Conservation (phyloP, 768 basidiomycete genomes). For the Suillus lakei region DNA sequence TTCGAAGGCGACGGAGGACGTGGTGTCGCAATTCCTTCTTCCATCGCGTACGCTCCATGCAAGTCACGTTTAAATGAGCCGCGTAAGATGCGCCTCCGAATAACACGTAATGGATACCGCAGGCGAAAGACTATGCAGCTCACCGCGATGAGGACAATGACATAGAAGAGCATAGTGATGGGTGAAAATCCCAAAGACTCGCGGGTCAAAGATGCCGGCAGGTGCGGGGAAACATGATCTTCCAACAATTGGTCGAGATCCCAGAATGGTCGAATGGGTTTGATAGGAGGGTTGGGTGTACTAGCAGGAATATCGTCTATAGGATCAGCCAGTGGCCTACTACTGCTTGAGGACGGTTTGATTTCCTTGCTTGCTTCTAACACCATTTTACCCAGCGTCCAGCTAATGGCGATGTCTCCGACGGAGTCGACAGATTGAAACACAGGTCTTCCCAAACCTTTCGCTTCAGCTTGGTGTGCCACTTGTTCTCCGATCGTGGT, state of each 20-base stretch:
- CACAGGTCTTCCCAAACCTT: constrained; percentile 80
- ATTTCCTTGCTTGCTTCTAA: constrained; percentile 94
- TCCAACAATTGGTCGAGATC: constrained; percentile 63
- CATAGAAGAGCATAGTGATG: constrained; percentile 62
- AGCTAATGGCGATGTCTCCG: constrained; percentile 91
- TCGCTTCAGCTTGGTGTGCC: constrained; percentile 74
- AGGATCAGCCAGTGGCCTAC: constrained; percentile 72
- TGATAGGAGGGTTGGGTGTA: constrained; percentile 51
- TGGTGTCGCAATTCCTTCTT: constrained; percentile 43
- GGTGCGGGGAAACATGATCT: constrained; percentile 65
- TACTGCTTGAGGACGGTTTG: constrained; percentile 48
- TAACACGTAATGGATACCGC: constrained; percentile 55
- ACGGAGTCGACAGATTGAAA: constrained; percentile 96
- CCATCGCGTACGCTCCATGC: constrained; percentile 45
- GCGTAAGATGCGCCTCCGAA: constrained; percentile 50
- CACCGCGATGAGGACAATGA: constrained; percentile 47
- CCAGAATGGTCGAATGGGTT: constrained; percentile 68
- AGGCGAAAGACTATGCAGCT: constrained; percentile 56
- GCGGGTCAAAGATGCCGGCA: constrained; percentile 65
- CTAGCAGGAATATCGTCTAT: constrained; percentile 65
- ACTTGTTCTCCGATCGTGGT: constrained; percentile 75
- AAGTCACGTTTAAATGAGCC: constrained; percentile 38
- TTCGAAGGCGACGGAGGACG: constrained; percentile 21
- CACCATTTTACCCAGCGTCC: constrained; percentile 99
- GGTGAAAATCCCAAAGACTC: constrained; percentile 76